Conservation (phyloP, 164 flowering plant genomes). For the Protea cynaroides region DNA sequence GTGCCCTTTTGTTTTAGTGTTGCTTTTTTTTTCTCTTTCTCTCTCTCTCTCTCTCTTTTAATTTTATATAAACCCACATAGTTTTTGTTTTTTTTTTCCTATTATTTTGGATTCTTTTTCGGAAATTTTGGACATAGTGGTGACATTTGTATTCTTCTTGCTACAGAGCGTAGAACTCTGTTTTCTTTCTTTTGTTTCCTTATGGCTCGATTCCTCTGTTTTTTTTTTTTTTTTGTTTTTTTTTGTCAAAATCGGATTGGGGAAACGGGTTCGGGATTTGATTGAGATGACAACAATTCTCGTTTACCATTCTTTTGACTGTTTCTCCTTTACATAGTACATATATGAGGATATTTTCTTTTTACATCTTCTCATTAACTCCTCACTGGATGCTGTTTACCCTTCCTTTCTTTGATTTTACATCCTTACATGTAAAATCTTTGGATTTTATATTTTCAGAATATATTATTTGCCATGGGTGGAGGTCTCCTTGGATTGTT, state of each 20-base stretch:
- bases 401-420: background rate
- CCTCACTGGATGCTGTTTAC: background rate
- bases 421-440: background rate
- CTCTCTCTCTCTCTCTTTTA: no score
- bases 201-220: no score
- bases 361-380: background rate
- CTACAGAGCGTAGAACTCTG: slow-evolving; percentile 9
- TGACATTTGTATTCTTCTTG: background rate
- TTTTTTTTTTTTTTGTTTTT: slow-evolving; percentile 11
- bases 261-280: slow-evolving; percentile 11
- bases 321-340: background rate
- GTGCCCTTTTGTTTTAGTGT: no score
- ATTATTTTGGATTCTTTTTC: no score
- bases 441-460: background rate
- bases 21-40: no score
- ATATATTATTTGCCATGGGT: background rate
- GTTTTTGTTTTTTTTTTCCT: no score
- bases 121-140: no score
- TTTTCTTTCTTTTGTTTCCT: slow-evolving; percentile 9
- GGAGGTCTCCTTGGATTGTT: background rate
- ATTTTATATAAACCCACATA: no score
- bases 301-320: slow-evolving; percentile 12
- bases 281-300: slow-evolving; percentile 29
- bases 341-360: slow-evolving; percentile 12
- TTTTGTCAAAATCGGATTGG: no score